These are phyloP conservation scores for Phytomonas sp. DNA, from an alignment of 208 protist species.

Conservation along the genomic window DNA sequence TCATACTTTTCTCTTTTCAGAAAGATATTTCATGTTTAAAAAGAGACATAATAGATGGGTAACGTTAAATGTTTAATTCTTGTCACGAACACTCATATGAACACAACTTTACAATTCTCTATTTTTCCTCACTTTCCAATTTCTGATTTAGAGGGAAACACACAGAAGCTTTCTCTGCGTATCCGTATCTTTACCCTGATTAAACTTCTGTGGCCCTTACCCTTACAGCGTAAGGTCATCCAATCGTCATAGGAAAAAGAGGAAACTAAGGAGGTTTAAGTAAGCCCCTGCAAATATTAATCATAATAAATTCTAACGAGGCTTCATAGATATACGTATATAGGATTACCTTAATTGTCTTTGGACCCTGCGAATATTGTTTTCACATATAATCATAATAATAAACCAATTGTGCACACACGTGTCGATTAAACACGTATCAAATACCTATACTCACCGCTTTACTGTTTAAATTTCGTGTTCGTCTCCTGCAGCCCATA, in stretches of 20 bases:
- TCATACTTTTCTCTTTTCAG: constrained; percentile 21
- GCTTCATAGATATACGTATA: neutral
- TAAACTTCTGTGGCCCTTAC: neutral
- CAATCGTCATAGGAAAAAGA: neutral
- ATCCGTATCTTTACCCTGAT: neutral
- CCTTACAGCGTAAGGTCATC: neutral
- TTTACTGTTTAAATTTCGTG: neutral
- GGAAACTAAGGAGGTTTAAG: neutral
- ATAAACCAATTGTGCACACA: neutral
- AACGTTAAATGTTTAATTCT: neutral
- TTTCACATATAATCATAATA: neutral
- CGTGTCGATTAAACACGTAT: neutral
- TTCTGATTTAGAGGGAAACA: constrained; percentile 11
- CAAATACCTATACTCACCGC: neutral
- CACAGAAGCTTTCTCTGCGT: constrained; percentile 7
- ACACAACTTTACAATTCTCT: neutral
- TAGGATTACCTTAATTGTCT: neutral
- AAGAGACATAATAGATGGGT: neutral
- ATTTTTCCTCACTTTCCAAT: neutral
- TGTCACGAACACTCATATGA: neutral
- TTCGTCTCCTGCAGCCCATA: neutral
- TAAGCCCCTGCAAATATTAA: neutral
- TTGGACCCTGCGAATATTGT: neutral
- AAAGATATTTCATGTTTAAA: neutral
- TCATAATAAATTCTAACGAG: neutral